phyloP scores from a whole-genome alignment of 2,329 filamentous ascomycete species.

The Colletotrichum sp. region DNA sequence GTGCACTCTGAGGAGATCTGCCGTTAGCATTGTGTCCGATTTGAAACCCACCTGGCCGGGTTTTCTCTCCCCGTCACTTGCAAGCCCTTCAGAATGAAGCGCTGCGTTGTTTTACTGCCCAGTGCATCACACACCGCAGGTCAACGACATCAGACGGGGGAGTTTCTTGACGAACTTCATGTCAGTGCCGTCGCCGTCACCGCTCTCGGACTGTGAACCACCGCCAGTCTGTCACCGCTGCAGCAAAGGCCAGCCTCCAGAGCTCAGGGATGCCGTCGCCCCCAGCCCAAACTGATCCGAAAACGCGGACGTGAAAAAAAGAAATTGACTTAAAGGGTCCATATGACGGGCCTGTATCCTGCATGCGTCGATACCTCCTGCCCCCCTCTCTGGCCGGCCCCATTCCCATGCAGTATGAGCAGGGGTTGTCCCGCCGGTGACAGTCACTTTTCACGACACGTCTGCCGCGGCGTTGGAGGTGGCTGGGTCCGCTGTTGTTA shows the following conservation, averaged over 20 bases:
- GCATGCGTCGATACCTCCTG: constrained; percentile 8
- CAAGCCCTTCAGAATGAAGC: not conserved
- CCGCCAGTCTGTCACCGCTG: not conserved
- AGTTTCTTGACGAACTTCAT: not conserved
- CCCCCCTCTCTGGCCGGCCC: not conserved
- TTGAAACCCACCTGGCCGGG: not conserved
- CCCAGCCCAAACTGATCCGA: not conserved
- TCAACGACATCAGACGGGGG: not conserved
- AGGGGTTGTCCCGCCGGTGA: not conserved
- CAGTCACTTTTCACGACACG: not conserved
- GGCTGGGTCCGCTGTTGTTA: not conserved
- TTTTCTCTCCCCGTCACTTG: not conserved
- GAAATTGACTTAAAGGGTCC: constrained; percentile 6
- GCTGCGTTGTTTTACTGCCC: not conserved
- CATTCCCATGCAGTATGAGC: not conserved
- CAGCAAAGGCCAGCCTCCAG: not conserved
- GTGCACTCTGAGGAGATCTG: not conserved
- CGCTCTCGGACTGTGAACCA: not conserved
- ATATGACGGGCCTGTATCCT: constrained; percentile 1
- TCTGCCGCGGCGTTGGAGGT: not conserved
- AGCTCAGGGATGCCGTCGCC: not conserved
- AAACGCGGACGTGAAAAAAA: not conserved
- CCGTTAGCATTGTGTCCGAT: constrained; percentile 10
- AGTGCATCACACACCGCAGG: not conserved
- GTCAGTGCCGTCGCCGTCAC: not conserved